Percentiles rank a stretch among this genome's conserved stretches.
phyloP scores from a whole-genome alignment of 768 basidiomycete genomes.

The Agrocybe praecox region DNA sequence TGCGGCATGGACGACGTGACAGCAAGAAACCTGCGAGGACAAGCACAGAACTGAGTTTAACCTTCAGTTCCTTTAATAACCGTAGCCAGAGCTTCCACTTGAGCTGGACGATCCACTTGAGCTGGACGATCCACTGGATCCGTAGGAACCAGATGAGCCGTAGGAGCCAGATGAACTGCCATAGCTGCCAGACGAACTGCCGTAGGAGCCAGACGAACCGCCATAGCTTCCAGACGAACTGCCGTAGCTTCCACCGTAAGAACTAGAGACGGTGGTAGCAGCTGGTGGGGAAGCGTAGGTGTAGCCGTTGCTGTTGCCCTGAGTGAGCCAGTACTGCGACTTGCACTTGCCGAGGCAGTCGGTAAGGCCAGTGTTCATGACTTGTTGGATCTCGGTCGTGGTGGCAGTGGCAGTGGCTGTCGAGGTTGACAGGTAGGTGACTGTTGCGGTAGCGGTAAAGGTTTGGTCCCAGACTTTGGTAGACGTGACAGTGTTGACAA shows the following conservation, averaged over 20 bases:
- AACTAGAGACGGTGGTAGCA: constrained; percentile 8
- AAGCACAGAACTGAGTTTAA: constrained; percentile 9
- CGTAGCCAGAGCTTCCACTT: constrained; percentile 19
- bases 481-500: constrained; percentile 57
- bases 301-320: constrained; percentile 53
- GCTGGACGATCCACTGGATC: constrained; percentile 23
- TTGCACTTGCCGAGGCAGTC: constrained; percentile 66
- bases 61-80: constrained; percentile 28
- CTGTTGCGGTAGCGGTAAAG: constrained; percentile 39
- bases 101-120: constrained; percentile 27
- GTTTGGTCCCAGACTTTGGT: constrained; percentile 53
- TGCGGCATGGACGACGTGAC: constrained; percentile 31
- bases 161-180: constrained; percentile 21
- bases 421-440: constrained; percentile 52
- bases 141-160: constrained; percentile 21
- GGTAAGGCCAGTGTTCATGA: constrained; percentile 51
- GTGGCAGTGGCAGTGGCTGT: constrained; percentile 50
- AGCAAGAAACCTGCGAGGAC: constrained; percentile 20
- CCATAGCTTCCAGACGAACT: constrained; percentile 14
- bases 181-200: constrained; percentile 12
- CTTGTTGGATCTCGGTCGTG: constrained; percentile 46
- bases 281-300: constrained; percentile 35
- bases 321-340: constrained; percentile 50
- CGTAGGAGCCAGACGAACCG: constrained; percentile 15
- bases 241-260: constrained; percentile 21